Evolutionary conservation across 371 early-diverging fungal genomes (phyloP).

Genomic region (Syncephalastrum racemosum): DNA sequence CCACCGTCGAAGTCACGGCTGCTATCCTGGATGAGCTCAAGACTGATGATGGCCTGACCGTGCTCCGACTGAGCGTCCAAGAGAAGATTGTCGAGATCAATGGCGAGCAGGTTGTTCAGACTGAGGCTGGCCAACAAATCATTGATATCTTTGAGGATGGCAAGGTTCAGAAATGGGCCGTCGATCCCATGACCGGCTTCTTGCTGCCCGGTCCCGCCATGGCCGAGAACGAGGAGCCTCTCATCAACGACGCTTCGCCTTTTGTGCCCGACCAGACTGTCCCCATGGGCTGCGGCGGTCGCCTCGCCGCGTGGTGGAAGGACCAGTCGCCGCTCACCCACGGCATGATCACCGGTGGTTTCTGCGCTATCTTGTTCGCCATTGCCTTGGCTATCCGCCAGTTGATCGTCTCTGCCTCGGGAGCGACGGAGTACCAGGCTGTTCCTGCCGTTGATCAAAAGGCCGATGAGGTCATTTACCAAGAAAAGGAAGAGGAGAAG

Average conservation of each 20-base stretch:
- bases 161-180: conserved; percentile 44
- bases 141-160: conserved; percentile 64
- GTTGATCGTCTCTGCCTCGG: conserved; percentile 16
- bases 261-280: too few relatives aligned
- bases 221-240: background rate
- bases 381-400: conserved; percentile 30
- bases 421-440: conserved; percentile 16
- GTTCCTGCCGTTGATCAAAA: conserved; percentile 12
- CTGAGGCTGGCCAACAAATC: conserved; percentile 68
- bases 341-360: conserved; percentile 25
- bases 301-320: conserved; percentile 40
- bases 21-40: conserved; percentile 49
- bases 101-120: conserved; percentile 67
- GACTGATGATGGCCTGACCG: conserved; percentile 53
- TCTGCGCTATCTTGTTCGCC: conserved; percentile 29
- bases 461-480: conserved; percentile 20
- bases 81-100: conserved; percentile 72
- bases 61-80: conserved; percentile 60
- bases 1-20: conserved; percentile 68
- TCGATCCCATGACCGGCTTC: conserved; percentile 46
- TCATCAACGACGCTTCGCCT: too few relatives aligned
- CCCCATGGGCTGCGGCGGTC: conserved; percentile 8
- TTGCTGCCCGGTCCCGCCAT: conserved; percentile 31
- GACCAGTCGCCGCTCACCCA: conserved; percentile 21
- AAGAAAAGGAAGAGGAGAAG: conserved; percentile 39